These are phyloP conservation scores for Rhodotorula babjevae DNA, from an alignment of 768 basidiomycete species.

Conservation along the genomic window DNA sequence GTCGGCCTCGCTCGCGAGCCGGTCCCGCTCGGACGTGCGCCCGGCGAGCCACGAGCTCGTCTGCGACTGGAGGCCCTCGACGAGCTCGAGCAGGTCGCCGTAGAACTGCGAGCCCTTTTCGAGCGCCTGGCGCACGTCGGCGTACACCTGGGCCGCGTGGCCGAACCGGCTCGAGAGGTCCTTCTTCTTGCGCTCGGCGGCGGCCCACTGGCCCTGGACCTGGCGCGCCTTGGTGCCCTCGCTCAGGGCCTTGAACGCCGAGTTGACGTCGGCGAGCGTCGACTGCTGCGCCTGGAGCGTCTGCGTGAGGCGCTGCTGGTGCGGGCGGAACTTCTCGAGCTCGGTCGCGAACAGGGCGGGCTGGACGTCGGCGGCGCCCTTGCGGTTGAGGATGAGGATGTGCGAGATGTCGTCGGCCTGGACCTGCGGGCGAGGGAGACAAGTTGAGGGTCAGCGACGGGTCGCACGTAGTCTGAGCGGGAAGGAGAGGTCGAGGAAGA, in stretches of 20 bases:
- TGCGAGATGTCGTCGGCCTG: constrained; percentile 97
- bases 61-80: constrained; percentile 57
- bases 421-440: constrained; percentile 54
- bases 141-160: constrained; percentile 73
- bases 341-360: constrained; percentile 85
- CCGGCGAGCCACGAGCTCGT: constrained; percentile 61
- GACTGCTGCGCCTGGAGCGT: constrained; percentile 73
- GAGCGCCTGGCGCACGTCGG: constrained; percentile 78
- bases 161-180: constrained; percentile 68
- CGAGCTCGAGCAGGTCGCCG: constrained; percentile 65
- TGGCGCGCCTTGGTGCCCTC: constrained; percentile 70
- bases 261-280: constrained; percentile 66
- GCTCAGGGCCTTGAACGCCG: constrained; percentile 68
- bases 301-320: constrained; percentile 72
- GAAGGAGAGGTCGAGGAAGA: too few relatives aligned
- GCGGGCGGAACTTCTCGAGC: constrained; percentile 90
- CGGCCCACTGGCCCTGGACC: constrained; percentile 73
- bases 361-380: constrained; percentile 68
- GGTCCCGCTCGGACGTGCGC: constrained; percentile 66
- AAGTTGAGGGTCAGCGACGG: neutral
- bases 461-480: fast-evolving
- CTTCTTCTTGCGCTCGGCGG: constrained; percentile 70
- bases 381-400: constrained; percentile 80
- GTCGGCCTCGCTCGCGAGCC: constrained; percentile 64
- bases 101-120: constrained; percentile 83